Evolutionary conservation across 1,284 basidiomycete species (phyloP), one percentile per base, ranked within the genome.

Genomic region (Phylloporus sp.): DNA sequence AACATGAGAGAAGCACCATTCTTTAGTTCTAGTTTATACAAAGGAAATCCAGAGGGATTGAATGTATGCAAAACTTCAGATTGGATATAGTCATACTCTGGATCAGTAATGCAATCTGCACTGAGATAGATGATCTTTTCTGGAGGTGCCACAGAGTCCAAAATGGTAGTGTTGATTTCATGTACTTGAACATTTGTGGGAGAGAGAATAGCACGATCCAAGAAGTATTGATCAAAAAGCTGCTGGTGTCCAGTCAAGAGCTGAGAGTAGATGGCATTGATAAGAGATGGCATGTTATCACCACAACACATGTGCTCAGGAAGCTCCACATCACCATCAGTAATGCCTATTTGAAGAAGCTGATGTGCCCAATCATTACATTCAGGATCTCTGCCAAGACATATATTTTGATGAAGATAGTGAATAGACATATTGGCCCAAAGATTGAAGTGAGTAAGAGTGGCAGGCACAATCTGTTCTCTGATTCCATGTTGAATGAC

Each of bases 241-340:
- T 44, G n/a, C 13, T n/a, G n/a, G n/a, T n/a, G n/a, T n/a, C n/a
- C n/a, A n/a, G n/a, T n/a, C n/a, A n/a, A n/a, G n/a, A n/a, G n/a
- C n/a, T n/a, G n/a, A n/a, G n/a, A n/a, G n/a, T n/a, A n/a, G n/a
- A n/a, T n/a, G n/a, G n/a, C n/a, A 37, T 15, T 37, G 34, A 37
- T 37, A 37, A 37, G 34, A 37, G 6, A 17, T 3, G 22, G 17
- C 26, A 60, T 71, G 26, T 15, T 8, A 39, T 62, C 42, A 13
- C 61, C 66, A 72, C 67, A 60, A 0, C 17, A 8, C 74, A 80
- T 80, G 13, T 61, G 22, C 0, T 52, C 13, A 28, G 76, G 75
- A 26, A 84, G 67, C 6, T 47, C 46, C 11, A 50, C 28, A 5
- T 31, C 28, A 20, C 47, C 47, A 29, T 50, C 29, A 20, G 47